Evolutionary conservation across 179 eudicot species (phyloP), one percentile per base, ranked within the genome.

Genomic region (Silene coronaria): DNA sequence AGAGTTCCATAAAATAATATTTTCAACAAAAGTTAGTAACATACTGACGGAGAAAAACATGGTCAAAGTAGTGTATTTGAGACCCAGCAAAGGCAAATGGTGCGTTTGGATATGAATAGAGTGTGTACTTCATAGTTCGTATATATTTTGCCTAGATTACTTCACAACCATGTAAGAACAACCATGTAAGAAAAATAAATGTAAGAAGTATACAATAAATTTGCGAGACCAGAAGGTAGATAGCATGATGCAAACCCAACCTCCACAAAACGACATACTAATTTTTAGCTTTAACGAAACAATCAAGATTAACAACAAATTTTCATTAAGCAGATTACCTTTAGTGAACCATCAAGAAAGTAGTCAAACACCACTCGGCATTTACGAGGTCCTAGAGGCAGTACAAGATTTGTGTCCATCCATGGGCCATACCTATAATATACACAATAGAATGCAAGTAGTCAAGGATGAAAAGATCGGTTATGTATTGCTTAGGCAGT

Each of bases 371-470:
- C 87, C 69, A 93, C 98, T 88, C 80, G 88, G 84, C 98, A 93
- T 84, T 84, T 89, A 76, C 89, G 87, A 5, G 96, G 90, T 72
- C 97, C 97, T 67, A 91, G 62, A 38, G 98, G 98, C 34, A 93
- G 71, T 71, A 88, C 97, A 24, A 93, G 90, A 83, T 93, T 93
- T 32, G 98, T 91, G 82, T 93, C 98, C 98, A 93, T 91, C 98
- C 97, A 93, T 66, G 97, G 98, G 36, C 98, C 98, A 69, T 93
- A 93, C 85, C 98, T 93, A 32, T 45, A 26, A 72, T 28, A 71
- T 42, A 26, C 75, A 60, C 51, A 55, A 26, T 1, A 38, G 19
- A 34, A 32, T n/a, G 14, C 17, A 46, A 45, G 36, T 22, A 28
- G 19, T 77, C 10, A 27, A 60, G 34, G 36, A 23, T 30, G 32